phyloP scores from a whole-genome alignment of 192 early-diverging fungal genomes.

The Chytriomyces confervae region DNA sequence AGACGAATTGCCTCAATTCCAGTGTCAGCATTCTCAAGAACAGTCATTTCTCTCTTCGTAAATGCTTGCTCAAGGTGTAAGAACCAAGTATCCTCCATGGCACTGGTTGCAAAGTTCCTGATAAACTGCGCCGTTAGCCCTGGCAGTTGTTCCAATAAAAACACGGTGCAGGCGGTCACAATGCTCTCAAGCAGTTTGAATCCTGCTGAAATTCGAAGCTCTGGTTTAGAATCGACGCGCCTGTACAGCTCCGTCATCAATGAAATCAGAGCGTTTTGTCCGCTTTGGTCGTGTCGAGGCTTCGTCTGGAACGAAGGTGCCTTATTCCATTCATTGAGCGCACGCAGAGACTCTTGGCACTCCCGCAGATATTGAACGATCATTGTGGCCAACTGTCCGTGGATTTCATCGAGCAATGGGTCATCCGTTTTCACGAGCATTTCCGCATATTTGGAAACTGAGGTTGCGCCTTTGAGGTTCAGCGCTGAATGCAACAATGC shows the following conservation, averaged over 20 bases:
- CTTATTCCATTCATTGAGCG: background rate
- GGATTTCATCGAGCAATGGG: background rate
- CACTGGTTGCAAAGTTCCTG: background rate
- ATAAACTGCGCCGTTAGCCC: background rate
- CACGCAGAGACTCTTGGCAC: background rate
- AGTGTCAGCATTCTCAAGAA: background rate
- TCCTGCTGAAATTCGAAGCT: background rate
- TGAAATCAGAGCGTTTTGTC: background rate
- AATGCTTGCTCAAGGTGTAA: background rate
- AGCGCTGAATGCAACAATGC: background rate
- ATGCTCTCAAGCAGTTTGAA: background rate
- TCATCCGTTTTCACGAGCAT: background rate
- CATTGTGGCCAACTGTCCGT: background rate
- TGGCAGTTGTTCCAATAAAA: background rate
- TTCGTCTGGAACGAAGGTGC: background rate
- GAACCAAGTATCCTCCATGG: background rate
- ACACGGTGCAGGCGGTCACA: background rate
- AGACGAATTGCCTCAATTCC: background rate
- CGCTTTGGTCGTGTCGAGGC: background rate
- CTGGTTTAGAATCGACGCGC: background rate
- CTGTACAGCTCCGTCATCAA: background rate
- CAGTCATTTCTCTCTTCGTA: background rate
- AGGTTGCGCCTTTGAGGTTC: background rate
- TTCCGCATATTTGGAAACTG: background rate
- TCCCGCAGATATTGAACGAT: background rate